Evolutionary conservation across 2,329 filamentous ascomycete species (phyloP), one percentile per base, ranked within the genome.

Genomic region (Sporothrix globosa): DNA sequence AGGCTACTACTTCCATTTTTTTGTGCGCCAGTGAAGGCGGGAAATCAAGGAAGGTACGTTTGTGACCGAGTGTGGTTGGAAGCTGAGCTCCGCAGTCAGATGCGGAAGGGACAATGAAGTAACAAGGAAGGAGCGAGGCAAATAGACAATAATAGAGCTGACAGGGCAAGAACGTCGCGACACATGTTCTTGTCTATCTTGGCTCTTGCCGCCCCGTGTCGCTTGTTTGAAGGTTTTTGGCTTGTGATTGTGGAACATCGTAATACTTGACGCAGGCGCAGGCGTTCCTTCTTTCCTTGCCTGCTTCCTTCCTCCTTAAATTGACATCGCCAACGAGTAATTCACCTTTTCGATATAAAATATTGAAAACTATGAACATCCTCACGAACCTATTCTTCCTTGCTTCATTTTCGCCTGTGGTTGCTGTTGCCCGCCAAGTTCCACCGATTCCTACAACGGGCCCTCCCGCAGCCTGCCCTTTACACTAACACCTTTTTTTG

Each of bases 231-330:
- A 19, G 1, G 6, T 66, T 66, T 66, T 66, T 67, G 48, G 65
- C 65, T 67, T 67, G 65, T 67, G 65, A 67, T 67, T 67, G 30
- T 41, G 48, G 27, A 50, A 41, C 48, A 67, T 27, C 10, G 10
- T 50, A 54, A 53, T 54, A 67, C 34, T 67, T 67, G 65, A 67
- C 30, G 48, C 48, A 67, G 46, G 41, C 46, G 65, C 65, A 5
- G 30, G n/a, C 17, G 14, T 53, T n/a, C 30, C 17, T n/a, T 60
- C 56, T 34, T 41, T 44, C 34, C 39, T 61, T 61, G 14, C 11
- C n/a, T 34, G 14, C n/a, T 14, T 24, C n/a, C 39, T 61, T 44
- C 19, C 34, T 14, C n/a, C 11, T 14, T 44, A 19, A 27, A 63
- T 17, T 34, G 58, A 46, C n/a, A 19, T 21, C 39, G 14, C 2